These are phyloP conservation scores for Ophiostoma sp. DNA, from an alignment of 2,329 filamentous ascomycete genomes.

Conservation along the genomic window DNA sequence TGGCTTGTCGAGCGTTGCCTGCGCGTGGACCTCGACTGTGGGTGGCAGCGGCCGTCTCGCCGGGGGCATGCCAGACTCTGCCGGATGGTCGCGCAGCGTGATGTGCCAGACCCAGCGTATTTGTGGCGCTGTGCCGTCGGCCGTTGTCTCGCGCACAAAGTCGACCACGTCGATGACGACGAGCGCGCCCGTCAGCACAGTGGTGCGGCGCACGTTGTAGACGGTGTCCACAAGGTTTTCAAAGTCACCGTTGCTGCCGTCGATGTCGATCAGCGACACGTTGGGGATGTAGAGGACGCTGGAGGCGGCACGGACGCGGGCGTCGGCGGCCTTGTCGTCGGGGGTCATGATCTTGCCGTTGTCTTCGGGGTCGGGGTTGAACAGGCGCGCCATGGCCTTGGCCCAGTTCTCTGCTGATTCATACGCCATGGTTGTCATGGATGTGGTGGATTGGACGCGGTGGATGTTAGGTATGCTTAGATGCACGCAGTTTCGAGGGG, in stretches of 20 bases:
- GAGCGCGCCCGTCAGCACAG: slow-evolving; percentile 62
- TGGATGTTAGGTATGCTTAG: too few species aligned
- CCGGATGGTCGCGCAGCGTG: slow-evolving; percentile 4
- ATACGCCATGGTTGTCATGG: slow-evolving; percentile 48
- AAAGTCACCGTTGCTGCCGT: slow-evolving; percentile 26
- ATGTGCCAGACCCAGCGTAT: slow-evolving; percentile 66
- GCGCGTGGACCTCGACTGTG: slow-evolving; percentile 19
- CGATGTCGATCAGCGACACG: slow-evolving; percentile 55
- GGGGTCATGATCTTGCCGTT: not conserved
- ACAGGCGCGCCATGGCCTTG: slow-evolving; percentile 17
- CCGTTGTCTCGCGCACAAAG: slow-evolving; percentile 49
- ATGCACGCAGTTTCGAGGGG: too few species aligned
- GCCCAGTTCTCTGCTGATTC: slow-evolving; percentile 65
- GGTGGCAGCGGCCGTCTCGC: slow-evolving; percentile 32
- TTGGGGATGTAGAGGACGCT: slow-evolving; percentile 59
- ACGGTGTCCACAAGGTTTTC: slow-evolving; percentile 50
- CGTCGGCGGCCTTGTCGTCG: slow-evolving; percentile 12
- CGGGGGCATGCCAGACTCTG: slow-evolving; percentile 5
- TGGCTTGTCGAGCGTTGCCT: slow-evolving; percentile 31
- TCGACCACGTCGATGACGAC: slow-evolving; percentile 66
- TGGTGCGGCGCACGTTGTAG: slow-evolving; percentile 50
- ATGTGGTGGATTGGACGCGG: not conserved
- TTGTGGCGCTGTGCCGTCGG: slow-evolving; percentile 55
- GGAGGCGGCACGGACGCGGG: slow-evolving; percentile 37
- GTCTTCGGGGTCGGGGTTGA: slow-evolving; percentile 16